A percentile compares a stretch with the other conserved stretches of the same genome.
phyloP scores from a whole-genome alignment of 2,329 filamentous ascomycete genomes.

The Tolypocladium tropicale region DNA sequence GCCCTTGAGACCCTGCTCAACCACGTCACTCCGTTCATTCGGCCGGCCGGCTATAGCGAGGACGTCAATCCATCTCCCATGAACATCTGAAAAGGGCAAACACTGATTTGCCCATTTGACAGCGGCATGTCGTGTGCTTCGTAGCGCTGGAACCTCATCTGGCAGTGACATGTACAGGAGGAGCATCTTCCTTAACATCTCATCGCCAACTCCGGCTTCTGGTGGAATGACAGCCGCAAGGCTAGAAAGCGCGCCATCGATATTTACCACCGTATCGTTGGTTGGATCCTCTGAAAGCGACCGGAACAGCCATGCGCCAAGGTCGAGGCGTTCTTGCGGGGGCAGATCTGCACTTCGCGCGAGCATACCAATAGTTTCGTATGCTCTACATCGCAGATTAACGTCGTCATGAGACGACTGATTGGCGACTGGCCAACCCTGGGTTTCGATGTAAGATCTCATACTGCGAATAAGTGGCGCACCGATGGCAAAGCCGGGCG shows the following conservation, averaged over 20 bases:
- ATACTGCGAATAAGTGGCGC: conserved; percentile 58
- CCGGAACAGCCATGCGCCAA: conserved; percentile 67
- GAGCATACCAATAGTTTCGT: conserved; percentile 82
- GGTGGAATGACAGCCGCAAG: conserved; percentile 41
- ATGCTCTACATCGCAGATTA: conserved; percentile 66
- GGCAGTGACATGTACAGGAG: conserved; percentile 55
- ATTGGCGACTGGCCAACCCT: conserved; percentile 70
- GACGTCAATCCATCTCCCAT: conserved; percentile 81
- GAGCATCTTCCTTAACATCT: conserved; percentile 42
- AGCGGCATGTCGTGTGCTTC: conserved; percentile 70
- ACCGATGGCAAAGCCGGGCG: conserved; percentile 54
- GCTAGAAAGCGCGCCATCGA: conserved; percentile 79
- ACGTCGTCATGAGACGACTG: conserved; percentile 49
- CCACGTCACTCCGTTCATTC: conserved; percentile 67
- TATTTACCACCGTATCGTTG: conserved; percentile 68
- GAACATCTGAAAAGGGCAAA: conserved; percentile 66
- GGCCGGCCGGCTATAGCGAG: conserved; percentile 60
- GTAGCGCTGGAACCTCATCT: conserved; percentile 40
- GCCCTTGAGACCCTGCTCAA: conserved; percentile 84
- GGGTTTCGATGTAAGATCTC: conserved; percentile 61
- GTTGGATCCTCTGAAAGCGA: conserved; percentile 73
- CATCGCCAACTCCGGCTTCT: conserved; percentile 17
- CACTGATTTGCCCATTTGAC: conserved; percentile 88
- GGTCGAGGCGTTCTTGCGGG: conserved; percentile 39
- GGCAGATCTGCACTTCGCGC: conserved; percentile 54